Evolutionary conservation across 73 alveolate species (phyloP).

Genomic region (Uronychia binucleata): DNA sequence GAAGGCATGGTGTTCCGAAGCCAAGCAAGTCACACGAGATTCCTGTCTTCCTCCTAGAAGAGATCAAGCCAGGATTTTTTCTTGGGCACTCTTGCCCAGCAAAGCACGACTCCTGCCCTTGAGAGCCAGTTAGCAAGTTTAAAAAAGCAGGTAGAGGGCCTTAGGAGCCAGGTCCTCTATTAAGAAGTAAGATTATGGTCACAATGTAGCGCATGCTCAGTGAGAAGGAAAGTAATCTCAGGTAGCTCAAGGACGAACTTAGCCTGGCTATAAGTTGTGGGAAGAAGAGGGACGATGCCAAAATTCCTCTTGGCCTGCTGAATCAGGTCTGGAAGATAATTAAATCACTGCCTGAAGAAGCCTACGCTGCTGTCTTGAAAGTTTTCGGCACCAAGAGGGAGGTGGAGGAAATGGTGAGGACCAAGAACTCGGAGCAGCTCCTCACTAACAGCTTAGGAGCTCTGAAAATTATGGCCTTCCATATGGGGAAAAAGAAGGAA

Average conservation of each 20-base stretch:
- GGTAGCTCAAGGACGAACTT: background rate
- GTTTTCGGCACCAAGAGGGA: background rate
- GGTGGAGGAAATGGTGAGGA: background rate
- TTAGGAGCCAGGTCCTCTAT: background rate
- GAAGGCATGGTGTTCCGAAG: too few relatives aligned
- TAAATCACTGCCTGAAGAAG: background rate
- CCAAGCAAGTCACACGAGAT: too few relatives aligned
- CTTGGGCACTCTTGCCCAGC: too few relatives aligned
- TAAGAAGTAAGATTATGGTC: background rate
- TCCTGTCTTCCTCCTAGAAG: too few relatives aligned
- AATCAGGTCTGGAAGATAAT: background rate
- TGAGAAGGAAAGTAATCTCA: background rate
- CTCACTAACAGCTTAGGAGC: background rate
- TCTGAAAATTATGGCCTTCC: background rate
- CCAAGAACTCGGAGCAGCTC: background rate
- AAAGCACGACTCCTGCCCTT: too few relatives aligned
- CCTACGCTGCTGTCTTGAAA: background rate
- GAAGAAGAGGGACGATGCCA: background rate
- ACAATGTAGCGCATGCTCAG: background rate
- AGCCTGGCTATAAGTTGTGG: background rate
- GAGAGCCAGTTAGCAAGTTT: background rate
- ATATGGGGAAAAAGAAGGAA: background rate
- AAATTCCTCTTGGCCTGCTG: background rate
- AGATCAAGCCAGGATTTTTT: too few relatives aligned
- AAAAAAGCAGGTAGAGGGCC: background rate